These are phyloP conservation scores for Shiraia sp. DNA, from an alignment of 2,329 filamentous ascomycete species.

Conservation along the genomic window DNA sequence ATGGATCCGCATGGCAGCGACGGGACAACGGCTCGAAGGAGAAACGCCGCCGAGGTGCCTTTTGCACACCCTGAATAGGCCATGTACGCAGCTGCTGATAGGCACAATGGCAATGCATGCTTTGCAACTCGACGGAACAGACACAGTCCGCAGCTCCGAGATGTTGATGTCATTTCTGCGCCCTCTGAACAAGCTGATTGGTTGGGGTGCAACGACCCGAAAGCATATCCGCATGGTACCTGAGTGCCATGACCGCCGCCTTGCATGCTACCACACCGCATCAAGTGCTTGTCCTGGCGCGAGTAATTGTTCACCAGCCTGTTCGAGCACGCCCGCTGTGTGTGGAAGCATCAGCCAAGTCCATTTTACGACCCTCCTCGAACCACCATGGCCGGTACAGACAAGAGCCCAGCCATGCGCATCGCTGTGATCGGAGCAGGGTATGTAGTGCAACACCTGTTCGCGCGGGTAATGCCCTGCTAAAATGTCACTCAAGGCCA, in stretches of 20 bases:
- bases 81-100: background rate
- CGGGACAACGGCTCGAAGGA: background rate
- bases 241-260: background rate
- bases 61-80: background rate
- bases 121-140: background rate
- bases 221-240: no score
- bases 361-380: background rate
- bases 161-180: background rate
- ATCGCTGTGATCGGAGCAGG: constrained; percentile 36
- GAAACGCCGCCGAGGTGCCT: background rate
- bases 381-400: constrained; percentile 12
- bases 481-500: constrained; percentile 17
- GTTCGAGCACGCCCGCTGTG: no score
- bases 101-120: background rate
- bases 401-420: constrained; percentile 24
- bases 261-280: background rate
- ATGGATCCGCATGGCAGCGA: background rate
- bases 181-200: background rate
- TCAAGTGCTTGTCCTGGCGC: no score
- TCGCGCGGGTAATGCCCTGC: constrained; percentile 2
- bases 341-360: background rate
- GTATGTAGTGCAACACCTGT: constrained; percentile 12
- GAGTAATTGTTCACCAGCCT: no score
- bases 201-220: background rate
- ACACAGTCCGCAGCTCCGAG: background rate